Base-by-base conservation (phyloP, 176 grass and related monocot species). In the Guadua angustifolia region DNA sequence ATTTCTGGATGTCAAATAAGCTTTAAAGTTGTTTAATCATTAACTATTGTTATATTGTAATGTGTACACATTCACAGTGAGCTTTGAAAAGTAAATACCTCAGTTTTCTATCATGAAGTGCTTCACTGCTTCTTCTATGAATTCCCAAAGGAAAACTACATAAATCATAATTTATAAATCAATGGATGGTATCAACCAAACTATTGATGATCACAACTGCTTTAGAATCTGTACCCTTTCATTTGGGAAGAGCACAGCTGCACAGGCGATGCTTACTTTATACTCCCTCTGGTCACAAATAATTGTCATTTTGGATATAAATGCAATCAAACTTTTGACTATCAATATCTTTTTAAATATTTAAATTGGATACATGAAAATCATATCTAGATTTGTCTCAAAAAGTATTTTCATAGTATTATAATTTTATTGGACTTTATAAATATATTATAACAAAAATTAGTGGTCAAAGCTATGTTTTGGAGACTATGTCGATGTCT, bases 101-200 rank as follows among this genome's bases (percentile, higher is more conserved):
- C 26, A 43, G 14, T 15, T 18, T 2, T 74, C 36, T 80, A 22
- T 79, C 32, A 32, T 58, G 11, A 61, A 60, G 21, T 80, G 50
- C 43, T 57, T 53, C 24, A 60, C 29, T 84, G 60, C 43, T 66
- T 42, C n/a, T 69, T 46, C 14, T 85, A n/a, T 78, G 88, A 57
- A 57, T 66, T 86, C 59, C 73, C 63, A 50, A 39, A 72, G 72
- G 9, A 66, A 53, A 74, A 67, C 44, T 19, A 36, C 78, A 67
- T 57, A 53, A 14, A 46, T 66, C 46, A 73, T 43, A 43, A 73
- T 84, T 46, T 38, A 73, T 43, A 43, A 73, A 88, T 46, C 38
- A 73, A 12, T 67, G 21, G 1, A 58, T 55, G 59, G 19, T 40
- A 38, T 67, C 13, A 58, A 52, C 51, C 4, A 67, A 76, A 50